Conservation (phyloP, 2,329 filamentous ascomycete species). For the Metarhizium humberi region DNA sequence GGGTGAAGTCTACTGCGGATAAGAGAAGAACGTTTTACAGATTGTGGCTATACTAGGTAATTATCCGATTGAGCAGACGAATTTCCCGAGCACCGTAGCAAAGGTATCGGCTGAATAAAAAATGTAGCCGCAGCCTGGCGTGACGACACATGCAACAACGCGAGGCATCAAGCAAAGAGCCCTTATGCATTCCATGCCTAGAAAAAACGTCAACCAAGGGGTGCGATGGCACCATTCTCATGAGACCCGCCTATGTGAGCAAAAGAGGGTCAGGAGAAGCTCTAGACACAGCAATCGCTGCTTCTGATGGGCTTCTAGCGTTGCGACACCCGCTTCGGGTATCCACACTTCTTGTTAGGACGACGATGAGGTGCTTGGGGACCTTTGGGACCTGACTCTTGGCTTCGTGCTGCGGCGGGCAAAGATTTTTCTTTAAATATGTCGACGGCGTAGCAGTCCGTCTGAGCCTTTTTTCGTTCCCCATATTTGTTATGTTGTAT, state of each 20-base stretch:
- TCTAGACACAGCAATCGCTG: background rate
- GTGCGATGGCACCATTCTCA: constrained; percentile 12
- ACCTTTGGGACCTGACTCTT: background rate
- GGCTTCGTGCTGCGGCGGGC: background rate
- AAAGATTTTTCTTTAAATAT: background rate
- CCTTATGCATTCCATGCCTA: background rate
- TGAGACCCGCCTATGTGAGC: constrained; percentile 5
- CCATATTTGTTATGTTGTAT: background rate
- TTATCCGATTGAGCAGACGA: too few species aligned
- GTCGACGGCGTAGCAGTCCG: background rate
- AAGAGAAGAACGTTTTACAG: too few species aligned
- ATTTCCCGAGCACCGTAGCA: too few species aligned
- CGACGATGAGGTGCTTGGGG: background rate
- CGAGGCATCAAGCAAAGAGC: background rate
- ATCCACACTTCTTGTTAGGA: background rate
- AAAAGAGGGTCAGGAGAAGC: background rate
- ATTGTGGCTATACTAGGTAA: too few species aligned
- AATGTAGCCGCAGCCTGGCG: too few species aligned
- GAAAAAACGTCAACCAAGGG: constrained; percentile 9
- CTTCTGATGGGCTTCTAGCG: constrained; percentile 4
- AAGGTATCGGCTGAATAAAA: too few species aligned
- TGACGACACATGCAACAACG: too few species aligned
- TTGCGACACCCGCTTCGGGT: background rate
- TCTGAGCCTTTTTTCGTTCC: background rate
- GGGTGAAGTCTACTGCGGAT: too few species aligned